phyloP scores from a whole-genome alignment of 164 flowering plant species.

The Nymphaea colorata region DNA sequence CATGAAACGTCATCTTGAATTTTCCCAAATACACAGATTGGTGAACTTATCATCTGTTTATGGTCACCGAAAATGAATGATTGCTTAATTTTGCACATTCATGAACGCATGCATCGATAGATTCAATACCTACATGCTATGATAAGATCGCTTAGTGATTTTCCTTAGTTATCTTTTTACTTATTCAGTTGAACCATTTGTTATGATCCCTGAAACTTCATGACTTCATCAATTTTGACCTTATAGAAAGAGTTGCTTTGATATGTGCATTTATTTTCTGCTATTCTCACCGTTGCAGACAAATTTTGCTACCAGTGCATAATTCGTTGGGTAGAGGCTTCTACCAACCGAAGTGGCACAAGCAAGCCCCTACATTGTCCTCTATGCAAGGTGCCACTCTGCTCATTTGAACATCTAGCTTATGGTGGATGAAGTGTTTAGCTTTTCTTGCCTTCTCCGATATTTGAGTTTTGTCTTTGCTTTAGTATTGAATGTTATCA shows the following conservation, averaged over 20 bases:
- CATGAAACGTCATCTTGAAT: too few relatives aligned
- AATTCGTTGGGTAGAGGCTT: neutral
- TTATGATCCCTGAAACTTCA: neutral
- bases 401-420: neutral
- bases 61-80: too few relatives aligned
- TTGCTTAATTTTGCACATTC: too few relatives aligned
- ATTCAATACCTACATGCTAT: neutral
- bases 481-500: neutral
- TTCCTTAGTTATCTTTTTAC: neutral
- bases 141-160: neutral
- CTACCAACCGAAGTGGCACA: neutral
- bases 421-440: neutral
- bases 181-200: neutral
- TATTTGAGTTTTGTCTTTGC: neutral
- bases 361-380: neutral
- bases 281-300: neutral
- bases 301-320: neutral
- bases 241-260: neutral
- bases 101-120: neutral
- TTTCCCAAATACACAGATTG: too few relatives aligned
- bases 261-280: neutral
- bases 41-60: too few relatives aligned
- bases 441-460: neutral
- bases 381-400: neutral
- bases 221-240: neutral